Evolutionary conservation across 495 filamentous ascomycete species (phyloP), one percentile per base, ranked within the genome.

Genomic region (Neurospora cerealis): DNA sequence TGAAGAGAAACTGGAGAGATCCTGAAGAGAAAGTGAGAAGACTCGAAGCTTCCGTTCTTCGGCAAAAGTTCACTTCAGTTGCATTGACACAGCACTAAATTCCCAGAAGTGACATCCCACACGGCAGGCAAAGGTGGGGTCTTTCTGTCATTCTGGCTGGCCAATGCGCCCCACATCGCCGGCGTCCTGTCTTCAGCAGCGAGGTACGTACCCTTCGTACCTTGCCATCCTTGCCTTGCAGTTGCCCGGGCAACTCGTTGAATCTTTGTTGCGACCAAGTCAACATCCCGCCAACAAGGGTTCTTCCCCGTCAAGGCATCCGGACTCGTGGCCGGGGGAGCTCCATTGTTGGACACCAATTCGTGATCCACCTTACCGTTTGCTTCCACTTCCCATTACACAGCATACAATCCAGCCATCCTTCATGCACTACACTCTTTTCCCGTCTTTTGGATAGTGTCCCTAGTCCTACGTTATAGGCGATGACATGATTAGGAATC

Each of bases 401-500:
- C 48, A 28, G n/a, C 48, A 24, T 34, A 66, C 54, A 5, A 32
- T 62, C 24, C 54, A 28, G 15, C 48, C 48, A 60, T 60, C 5
- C 21, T 60, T 60, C 21, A 66, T 66, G 54, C 28, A 3, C 28
- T 66, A 34, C 54, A 34, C 54, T 36, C 28, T 66, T 48, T 54
- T 19, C 17, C 70, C 21, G 32, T 69, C 72, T 74, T 76, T 72
- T 72, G 70, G 70, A 72, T 72, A 72, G 19, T 71, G 70, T 73
- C 74, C 32, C 73, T 75, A 71, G 32, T 28, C 54, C 24, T 62
- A 62, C 54, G 54, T 62, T 62, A 69, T 70, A n/a, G 70, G 66
- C 41, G 28, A 74, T 73, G 72, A 66, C 74, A 79, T 79, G 75
- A 77, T 75, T 77, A 79, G 69, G 74, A 76, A 79, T 80, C 75